A percentile compares a stretch with the other conserved stretches of the same genome.
Evolutionary conservation across 495 filamentous ascomycete species (phyloP).

Genomic region (Emericellopsis terricola): DNA sequence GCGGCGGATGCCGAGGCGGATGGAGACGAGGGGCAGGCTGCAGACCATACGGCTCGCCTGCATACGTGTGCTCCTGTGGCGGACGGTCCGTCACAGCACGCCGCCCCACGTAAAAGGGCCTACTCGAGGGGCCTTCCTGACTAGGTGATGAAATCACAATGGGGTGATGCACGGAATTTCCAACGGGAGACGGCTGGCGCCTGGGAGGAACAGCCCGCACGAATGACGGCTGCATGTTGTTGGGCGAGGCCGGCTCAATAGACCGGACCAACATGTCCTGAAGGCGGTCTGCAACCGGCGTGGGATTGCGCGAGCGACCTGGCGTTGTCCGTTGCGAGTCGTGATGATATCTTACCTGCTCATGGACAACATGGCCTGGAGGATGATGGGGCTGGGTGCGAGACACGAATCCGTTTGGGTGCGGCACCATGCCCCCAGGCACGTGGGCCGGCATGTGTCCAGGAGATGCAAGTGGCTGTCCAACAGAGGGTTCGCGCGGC

Average conservation of each 20-base stretch:
- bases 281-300: not conserved
- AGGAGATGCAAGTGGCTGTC: too few relatives aligned
- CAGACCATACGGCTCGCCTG: not conserved
- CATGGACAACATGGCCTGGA: not conserved
- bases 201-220: slow-evolving; percentile 1
- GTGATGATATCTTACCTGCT: slow-evolving; percentile 1
- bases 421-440: not conserved
- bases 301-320: not conserved
- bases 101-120: not conserved
- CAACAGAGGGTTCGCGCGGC: too few relatives aligned
- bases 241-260: slow-evolving; percentile 1
- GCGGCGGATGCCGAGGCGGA: not conserved
- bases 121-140: not conserved
- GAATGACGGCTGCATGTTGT: not conserved
- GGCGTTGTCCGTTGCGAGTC: not conserved
- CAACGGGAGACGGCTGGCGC: not conserved
- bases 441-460: not conserved
- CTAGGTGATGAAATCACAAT: not conserved
- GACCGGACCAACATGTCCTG: slow-evolving; percentile 3
- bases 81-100: not conserved
- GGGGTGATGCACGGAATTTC: not conserved
- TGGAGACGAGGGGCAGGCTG: not conserved
- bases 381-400: not conserved
- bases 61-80: not conserved
- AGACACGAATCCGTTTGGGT: not conserved